Percentiles rank a stretch among this genome's conserved stretches.
phyloP scores from a whole-genome alignment of 225 moss, liverwort and hornwort genomes.

The Physcomitrium patens region DNA sequence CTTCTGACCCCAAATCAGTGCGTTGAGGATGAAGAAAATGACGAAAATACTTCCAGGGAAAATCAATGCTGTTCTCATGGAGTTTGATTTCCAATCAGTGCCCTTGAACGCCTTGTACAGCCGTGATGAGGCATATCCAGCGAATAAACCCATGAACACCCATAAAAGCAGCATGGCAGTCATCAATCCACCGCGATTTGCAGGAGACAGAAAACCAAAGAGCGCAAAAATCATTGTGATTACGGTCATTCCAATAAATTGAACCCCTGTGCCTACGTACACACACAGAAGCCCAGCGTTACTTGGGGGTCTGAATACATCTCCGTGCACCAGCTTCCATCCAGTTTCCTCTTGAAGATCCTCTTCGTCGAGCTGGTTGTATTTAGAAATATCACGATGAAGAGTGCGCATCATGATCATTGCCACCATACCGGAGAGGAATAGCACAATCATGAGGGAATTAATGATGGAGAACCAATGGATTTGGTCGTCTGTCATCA shows the following conservation, averaged over 20 bases:
- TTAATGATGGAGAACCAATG: slow-evolving; percentile 89
- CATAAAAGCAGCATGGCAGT: slow-evolving; percentile 80
- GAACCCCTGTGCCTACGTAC: slow-evolving; percentile 81
- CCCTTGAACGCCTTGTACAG: slow-evolving; percentile 79
- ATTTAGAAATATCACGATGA: slow-evolving; percentile 79
- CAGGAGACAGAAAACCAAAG: slow-evolving; percentile 77
- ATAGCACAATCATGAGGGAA: slow-evolving; percentile 81
- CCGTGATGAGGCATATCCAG: slow-evolving; percentile 73
- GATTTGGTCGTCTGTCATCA: slow-evolving; percentile 79
- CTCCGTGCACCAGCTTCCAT: slow-evolving; percentile 81
- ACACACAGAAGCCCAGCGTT: slow-evolving; percentile 70
- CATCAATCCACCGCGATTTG: slow-evolving; percentile 81
- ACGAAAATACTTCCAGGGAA: slow-evolving; percentile 67
- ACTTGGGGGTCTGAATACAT: slow-evolving; percentile 71
- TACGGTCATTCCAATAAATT: slow-evolving; percentile 80
- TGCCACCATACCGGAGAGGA: slow-evolving; percentile 88
- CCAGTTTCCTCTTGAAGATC: slow-evolving; percentile 84
- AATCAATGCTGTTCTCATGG: slow-evolving; percentile 70
- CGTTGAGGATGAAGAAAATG: slow-evolving; percentile 70
- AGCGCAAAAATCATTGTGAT: slow-evolving; percentile 80
- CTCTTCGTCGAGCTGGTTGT: slow-evolving; percentile 86
- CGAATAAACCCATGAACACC: slow-evolving; percentile 85
- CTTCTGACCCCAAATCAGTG: slow-evolving; percentile 81
- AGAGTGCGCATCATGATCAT: slow-evolving; percentile 95
- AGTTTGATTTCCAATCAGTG: slow-evolving; percentile 75